Evolutionary conservation across 2,329 filamentous ascomycete species (phyloP), one percentile per base, ranked within the genome.

Genomic region (Fusarium coffeatum): DNA sequence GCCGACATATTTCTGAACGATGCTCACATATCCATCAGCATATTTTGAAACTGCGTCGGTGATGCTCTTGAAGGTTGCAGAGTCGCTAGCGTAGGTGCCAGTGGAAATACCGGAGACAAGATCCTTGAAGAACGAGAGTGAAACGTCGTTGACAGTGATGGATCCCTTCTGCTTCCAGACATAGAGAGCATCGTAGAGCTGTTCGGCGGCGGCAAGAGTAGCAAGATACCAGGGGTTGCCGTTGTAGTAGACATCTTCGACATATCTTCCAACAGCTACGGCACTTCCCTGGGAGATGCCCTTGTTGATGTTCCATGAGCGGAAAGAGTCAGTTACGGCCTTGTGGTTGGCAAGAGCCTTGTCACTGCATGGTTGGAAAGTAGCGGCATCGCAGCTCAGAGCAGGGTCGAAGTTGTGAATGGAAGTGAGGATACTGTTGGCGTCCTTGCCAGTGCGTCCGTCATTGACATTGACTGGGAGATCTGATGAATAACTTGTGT

Each of bases 221-320:
- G 87, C 87, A 15, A 95, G 84, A 73, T 93, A 92, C 93, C 93
- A 96, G 3, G 93, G 93, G 78, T 96, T 94, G 2, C 92, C 92
- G 64, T 88, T 88, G 78, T 90, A 91, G 80, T 95, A 96, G 6
- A 84, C 80, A 72, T 97, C 92, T 77, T 93, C 90, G 0, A 89
- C 80, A 76, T 93, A 93, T 64, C 91, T 83, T 46, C 91, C 91
- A 8, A 91, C 82, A 9, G 88, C 85, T 12, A 89, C 84, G 10
- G 90, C 90, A 18, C 80, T 79, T 22, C 90, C 89, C 32, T 85
- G 79, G 4, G 86, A 72, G 53, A 90, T 88, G 8, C 89, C 90
- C 7, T 81, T 83, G 81, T 96, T 96, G 80, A 95, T 84, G 16
- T 79, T 75, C 78, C 94, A 94, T 60, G 91, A 82, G 23, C 93